These are phyloP conservation scores for Abortiporus biennis DNA, from an alignment of 1,284 basidiomycete species.

Conservation along the genomic window DNA sequence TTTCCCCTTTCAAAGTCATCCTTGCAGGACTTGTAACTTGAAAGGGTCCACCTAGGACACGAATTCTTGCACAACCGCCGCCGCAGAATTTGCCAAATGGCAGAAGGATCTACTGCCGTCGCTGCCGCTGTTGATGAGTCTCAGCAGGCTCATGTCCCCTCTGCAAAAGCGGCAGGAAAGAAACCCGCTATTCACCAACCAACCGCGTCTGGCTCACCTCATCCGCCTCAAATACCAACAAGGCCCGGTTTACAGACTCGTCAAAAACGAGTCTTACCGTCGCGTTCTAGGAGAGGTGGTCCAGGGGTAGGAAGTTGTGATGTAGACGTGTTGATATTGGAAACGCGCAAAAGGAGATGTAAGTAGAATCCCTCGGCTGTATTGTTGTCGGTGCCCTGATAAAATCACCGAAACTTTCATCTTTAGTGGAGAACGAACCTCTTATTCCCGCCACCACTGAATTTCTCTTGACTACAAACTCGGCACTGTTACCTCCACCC, in stretches of 20 bases:
- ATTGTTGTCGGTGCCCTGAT: not conserved
- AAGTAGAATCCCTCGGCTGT: conserved; percentile 27
- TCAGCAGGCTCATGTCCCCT: conserved; percentile 3
- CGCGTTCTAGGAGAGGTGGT: conserved; percentile 72
- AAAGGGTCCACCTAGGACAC: too few species aligned
- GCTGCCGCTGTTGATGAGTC: not conserved
- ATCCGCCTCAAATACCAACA: conserved; percentile 13
- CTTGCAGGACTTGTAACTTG: too few species aligned
- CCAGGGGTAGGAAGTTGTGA: conserved; percentile 73
- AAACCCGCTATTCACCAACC: conserved; percentile 1
- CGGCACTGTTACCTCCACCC: conserved; percentile 35
- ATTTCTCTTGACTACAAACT: conserved; percentile 69
- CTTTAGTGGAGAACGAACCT: conserved; percentile 62
- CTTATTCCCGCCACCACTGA: conserved; percentile 58
- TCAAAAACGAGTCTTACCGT: conserved; percentile 74
- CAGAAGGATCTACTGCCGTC: too few species aligned
- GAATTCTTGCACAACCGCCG: too few species aligned
- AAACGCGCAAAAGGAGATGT: conserved; percentile 76
- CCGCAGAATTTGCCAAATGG: too few species aligned
- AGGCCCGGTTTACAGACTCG: conserved; percentile 21
- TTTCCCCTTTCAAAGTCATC: too few species aligned
- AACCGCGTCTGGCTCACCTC: not conserved
- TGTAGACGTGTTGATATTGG: conserved; percentile 78
- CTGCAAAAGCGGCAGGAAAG: conserved; percentile 10
- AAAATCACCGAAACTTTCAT: conserved; percentile 4